A percentile compares a stretch with the other conserved stretches of the same genome.
phyloP scores from a whole-genome alignment of 345 rosid genomes.

The Hibiscus trionum region DNA sequence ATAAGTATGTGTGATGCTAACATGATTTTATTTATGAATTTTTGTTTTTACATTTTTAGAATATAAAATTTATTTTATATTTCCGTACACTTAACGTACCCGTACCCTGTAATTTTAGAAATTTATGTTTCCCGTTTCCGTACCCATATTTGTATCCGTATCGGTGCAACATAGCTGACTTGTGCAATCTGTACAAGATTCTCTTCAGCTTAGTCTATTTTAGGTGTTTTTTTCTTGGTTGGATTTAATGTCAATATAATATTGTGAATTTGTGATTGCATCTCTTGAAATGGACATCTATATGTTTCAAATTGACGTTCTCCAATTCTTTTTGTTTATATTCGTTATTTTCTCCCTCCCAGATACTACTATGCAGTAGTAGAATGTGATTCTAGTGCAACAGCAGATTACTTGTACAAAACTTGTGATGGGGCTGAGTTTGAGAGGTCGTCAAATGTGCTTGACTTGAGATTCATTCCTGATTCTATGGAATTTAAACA shows the following conservation, averaged over 20 bases:
- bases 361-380: constrained; percentile 86
- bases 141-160: no score
- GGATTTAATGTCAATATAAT: not conserved
- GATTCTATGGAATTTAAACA: constrained; percentile 86
- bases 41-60: no score
- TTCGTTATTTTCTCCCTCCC: not conserved
- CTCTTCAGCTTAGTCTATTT: not conserved
- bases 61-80: no score
- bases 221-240: not conserved
- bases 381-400: constrained; percentile 75
- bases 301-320: not conserved
- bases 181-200: not conserved
- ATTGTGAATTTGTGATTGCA: not conserved
- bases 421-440: constrained; percentile 84
- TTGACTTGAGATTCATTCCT: constrained; percentile 88
- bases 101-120: no score
- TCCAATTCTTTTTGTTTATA: not conserved
- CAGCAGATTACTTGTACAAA: constrained; percentile 76
- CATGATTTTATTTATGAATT: no score
- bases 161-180: not conserved
- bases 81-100: no score
- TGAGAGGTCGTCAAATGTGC: constrained; percentile 86
- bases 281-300: not conserved
- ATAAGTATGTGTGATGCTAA: no score
- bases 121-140: no score